Conservation (phyloP, 768 basidiomycete genomes). For the Hericium coralloides region DNA sequence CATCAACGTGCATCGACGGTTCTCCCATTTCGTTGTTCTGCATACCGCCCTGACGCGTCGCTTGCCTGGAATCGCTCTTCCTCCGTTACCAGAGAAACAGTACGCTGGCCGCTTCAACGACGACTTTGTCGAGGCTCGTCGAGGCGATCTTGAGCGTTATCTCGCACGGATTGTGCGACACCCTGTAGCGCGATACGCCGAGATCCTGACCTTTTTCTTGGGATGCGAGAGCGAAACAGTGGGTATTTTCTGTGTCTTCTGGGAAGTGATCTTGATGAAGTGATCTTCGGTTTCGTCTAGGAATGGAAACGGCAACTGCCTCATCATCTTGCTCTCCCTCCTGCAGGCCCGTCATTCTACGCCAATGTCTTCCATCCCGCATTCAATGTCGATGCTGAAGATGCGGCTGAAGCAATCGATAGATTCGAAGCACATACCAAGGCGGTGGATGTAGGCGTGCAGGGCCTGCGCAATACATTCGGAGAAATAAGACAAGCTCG, state of each 20-base stretch:
- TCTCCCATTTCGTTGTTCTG: slow-evolving; percentile 76
- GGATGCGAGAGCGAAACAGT: slow-evolving; percentile 69
- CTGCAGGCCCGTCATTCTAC: slow-evolving; percentile 72
- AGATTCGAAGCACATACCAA: slow-evolving; percentile 58
- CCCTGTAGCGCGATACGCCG: slow-evolving; percentile 69
- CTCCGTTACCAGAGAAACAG: slow-evolving; percentile 80
- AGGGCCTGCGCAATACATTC: slow-evolving; percentile 55
- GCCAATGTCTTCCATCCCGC: slow-evolving; percentile 76
- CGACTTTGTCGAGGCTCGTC: slow-evolving; percentile 75
- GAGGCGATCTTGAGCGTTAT: slow-evolving; percentile 78
- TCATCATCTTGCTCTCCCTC: slow-evolving; percentile 46
- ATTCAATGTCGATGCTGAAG: slow-evolving; percentile 73
- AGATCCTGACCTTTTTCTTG: slow-evolving; percentile 74
- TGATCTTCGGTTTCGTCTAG: slow-evolving; percentile 26
- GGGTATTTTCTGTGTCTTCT: slow-evolving; percentile 20
- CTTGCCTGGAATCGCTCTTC: slow-evolving; percentile 69
- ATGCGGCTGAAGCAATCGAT: slow-evolving; percentile 49
- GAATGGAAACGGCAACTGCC: slow-evolving; percentile 65
- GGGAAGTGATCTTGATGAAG: background rate
- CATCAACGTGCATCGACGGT: slow-evolving; percentile 74
- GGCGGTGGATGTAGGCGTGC: slow-evolving; percentile 61
- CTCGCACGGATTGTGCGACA: slow-evolving; percentile 62
- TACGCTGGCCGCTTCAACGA: slow-evolving; percentile 73
- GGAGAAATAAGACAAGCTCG: slow-evolving; percentile 54
- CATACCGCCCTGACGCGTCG: slow-evolving; percentile 61